Base-by-base conservation (phyloP, 306 rosid genomes). In the Fragaria nilgerrensis region DNA sequence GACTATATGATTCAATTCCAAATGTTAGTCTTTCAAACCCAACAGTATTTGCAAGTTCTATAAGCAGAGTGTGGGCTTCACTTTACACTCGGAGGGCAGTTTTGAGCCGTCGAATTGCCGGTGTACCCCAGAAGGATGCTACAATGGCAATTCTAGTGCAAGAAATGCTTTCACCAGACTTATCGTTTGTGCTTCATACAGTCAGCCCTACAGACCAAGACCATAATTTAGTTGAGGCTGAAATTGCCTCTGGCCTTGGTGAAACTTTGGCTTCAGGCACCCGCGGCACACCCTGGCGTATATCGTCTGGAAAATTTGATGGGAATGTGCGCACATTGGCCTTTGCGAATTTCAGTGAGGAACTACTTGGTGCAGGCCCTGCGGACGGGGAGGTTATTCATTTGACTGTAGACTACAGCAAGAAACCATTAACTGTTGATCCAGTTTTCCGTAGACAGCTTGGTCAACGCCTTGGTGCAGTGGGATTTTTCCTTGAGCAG, bases 191-290 rank as follows among this genome's bases (percentile, higher is more conserved):
- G 6, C 90, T 95, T 16, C 99, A 92, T 81, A 95, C 97, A 3
- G 74, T 80, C 55, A 91, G 94, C 79, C 92, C 98, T 63, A 82
- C 94, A 9, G 85, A 86, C 75, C 89, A 85, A 80, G 96, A 95
- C 82, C 85, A 79, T 64, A 92, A 89, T 67, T 80, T 59, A 37
- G 93, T 92, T 49, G 98, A 90, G 83, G 98, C 99, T 63, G 99
- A 95, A 86, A 88, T 95, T 79, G 99, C 97, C 61, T 84, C 90
- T 36, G 99, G 99, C 68, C 97, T 92, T 43, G 99, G 99, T 55
- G 99, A 95, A 88, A 95, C 96, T 80, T 87, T 95, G 83, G 99
- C 98, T 74, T 95, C 98, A 52, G 96, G 99, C 76, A 91, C 98
- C 66, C 79, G 89, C 45, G 99, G 99, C 48, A 95, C 99, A 32